Evolutionary conservation across 768 basidiomycete genomes (phyloP).

Genomic region (Collybiopsis luxurians): DNA sequence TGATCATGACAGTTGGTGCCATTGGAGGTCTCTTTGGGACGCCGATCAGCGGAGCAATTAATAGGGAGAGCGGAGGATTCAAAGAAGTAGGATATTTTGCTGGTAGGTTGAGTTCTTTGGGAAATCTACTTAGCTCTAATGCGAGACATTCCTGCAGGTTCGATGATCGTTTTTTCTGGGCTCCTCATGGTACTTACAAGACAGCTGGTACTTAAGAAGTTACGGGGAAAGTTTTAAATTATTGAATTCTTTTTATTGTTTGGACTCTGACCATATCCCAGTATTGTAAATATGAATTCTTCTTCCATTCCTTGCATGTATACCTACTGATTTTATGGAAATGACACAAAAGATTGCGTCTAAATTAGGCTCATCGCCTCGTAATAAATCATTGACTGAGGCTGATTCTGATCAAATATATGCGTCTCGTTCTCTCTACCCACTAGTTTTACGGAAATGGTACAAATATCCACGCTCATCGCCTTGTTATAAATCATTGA

Average conservation of each 20-base stretch:
- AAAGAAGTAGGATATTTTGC: conserved; percentile 54
- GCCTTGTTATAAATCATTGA: no score
- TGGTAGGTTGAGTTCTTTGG: conserved; percentile 25
- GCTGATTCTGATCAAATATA: background rate
- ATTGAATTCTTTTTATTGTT: background rate
- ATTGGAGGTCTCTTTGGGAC: conserved; percentile 67
- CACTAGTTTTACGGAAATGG: no score
- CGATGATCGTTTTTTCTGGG: conserved; percentile 27
- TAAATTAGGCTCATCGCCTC: background rate
- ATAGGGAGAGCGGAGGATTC: conserved; percentile 49
- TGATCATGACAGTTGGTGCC: conserved; percentile 59
- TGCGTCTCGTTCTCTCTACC: no score
- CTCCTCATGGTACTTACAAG: conserved; percentile 26
- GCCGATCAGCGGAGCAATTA: conserved; percentile 73
- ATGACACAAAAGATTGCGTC: background rate
- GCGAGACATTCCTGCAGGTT: conserved; percentile 20
- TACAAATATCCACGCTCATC: no score
- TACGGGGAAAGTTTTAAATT: conserved; percentile 9
- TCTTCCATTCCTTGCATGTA: background rate
- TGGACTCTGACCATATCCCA: background rate
- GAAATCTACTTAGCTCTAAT: no score
- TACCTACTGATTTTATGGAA: background rate
- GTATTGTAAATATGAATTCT: background rate
- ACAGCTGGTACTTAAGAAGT: conserved; percentile 25
- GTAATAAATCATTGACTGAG: background rate